Conservation (phyloP, 106 monocot genomes). For the Xerophyta viscosa region DNA sequence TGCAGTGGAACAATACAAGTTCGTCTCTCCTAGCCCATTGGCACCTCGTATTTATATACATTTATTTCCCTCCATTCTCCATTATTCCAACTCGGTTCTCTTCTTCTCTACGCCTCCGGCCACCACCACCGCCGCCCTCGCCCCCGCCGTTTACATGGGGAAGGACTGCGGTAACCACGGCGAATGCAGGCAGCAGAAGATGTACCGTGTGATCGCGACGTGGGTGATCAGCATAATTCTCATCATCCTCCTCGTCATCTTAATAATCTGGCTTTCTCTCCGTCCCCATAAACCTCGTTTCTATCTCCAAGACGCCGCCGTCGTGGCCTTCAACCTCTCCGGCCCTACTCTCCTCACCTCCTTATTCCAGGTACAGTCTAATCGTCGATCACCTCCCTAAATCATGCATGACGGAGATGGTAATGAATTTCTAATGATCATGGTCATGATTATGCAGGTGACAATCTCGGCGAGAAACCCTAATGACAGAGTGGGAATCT, state of each 20-base stretch:
- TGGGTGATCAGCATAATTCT: constrained; percentile 24
- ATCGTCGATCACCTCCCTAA: neutral
- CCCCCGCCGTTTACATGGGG: neutral
- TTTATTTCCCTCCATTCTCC: too few species aligned
- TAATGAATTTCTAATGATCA: neutral
- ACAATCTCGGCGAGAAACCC: constrained; percentile 49
- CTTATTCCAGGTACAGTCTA: constrained; percentile 10
- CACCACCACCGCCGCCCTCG: neutral
- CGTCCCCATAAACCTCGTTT: constrained; percentile 57
- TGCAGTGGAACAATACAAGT: too few species aligned
- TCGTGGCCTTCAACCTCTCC: constrained; percentile 28
- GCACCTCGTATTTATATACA: too few species aligned
- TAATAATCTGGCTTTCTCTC: constrained; percentile 57
- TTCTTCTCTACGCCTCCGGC: neutral
- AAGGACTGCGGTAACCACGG: constrained; percentile 29
- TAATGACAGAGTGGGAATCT: constrained; percentile 42
- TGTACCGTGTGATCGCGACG: constrained; percentile 13
- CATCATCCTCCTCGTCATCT: constrained; percentile 35
- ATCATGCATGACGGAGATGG: neutral
- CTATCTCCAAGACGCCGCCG: constrained; percentile 34
- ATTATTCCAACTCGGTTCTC: too few species aligned
- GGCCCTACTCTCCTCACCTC: constrained; percentile 14
- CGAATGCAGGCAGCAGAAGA: constrained; percentile 9
- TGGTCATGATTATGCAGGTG: neutral
- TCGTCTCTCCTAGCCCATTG: too few species aligned